Conservation (phyloP, 768 basidiomycete species). For the Lactarius sp. region DNA sequence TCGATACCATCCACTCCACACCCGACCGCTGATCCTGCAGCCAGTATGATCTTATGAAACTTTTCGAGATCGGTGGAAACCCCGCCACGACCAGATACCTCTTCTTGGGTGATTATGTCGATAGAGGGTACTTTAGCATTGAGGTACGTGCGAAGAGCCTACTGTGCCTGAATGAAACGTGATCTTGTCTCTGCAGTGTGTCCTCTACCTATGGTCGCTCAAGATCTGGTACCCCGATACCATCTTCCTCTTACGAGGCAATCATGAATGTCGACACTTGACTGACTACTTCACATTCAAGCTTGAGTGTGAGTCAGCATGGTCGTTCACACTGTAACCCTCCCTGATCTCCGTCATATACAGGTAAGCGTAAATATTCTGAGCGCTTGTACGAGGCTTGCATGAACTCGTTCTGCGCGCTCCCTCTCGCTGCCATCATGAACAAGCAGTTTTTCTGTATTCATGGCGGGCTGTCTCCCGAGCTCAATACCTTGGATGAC, state of each 20-base stretch:
- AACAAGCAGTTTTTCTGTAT: conserved; percentile 99
- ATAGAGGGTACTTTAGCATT: conserved; percentile 71
- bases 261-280: conserved; percentile 97
- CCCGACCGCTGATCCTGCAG: conserved; percentile 18
- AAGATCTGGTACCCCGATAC: conserved; percentile 99
- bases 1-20: conserved; percentile 6
- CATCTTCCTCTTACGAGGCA: conserved; percentile 92
- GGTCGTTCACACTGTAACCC: neutral
- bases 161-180: conserved; percentile 4
- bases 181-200: conserved; percentile 56
- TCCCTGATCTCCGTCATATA: neutral
- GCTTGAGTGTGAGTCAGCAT: conserved; percentile 73
- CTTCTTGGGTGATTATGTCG: conserved; percentile 73
- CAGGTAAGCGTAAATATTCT: conserved; percentile 98
- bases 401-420: conserved; percentile 95
- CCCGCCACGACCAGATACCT: conserved; percentile 70
- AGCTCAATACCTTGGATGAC: conserved; percentile 93
- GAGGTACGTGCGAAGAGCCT: conserved; percentile 41
- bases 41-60: conserved; percentile 74
- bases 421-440: conserved; percentile 96
- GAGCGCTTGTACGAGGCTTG: conserved; percentile 95
- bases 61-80: conserved; percentile 73
- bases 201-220: conserved; percentile 94
- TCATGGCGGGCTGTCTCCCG: conserved; percentile 94
- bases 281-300: conserved; percentile 99